Evolutionary conservation across 2,329 filamentous ascomycete genomes (phyloP).

Genomic region (Fusarium sarcochroum): DNA sequence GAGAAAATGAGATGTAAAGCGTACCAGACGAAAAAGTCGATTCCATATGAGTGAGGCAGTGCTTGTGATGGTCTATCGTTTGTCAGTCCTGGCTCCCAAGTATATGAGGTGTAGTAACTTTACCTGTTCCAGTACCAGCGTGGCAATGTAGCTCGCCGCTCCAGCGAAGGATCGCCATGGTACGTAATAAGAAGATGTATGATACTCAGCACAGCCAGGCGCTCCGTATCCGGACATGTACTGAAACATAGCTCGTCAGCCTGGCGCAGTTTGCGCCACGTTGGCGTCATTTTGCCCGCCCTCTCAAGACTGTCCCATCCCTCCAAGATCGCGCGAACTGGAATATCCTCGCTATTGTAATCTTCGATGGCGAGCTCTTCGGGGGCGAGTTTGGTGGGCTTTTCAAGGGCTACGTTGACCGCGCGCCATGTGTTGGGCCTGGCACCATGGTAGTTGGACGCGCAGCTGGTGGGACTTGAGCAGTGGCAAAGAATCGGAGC

Average conservation of each 20-base stretch:
- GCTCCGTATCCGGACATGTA: slow-evolving; percentile 36
- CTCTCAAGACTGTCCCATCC: slow-evolving; percentile 50
- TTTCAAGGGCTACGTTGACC: slow-evolving; percentile 42
- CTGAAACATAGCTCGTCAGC: slow-evolving; percentile 47
- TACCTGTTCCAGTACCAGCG: slow-evolving; percentile 49
- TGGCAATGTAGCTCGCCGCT: slow-evolving; percentile 41
- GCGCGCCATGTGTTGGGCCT: slow-evolving; percentile 46
- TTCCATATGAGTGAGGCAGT: slow-evolving; percentile 49
- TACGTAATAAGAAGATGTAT: slow-evolving; percentile 48
- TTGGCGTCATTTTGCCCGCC: slow-evolving; percentile 44
- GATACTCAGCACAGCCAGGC: slow-evolving; percentile 44
- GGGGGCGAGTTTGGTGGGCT: slow-evolving; percentile 23
- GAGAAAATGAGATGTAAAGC: not conserved
- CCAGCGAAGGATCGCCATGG: slow-evolving; percentile 45
- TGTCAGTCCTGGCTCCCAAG: not conserved
- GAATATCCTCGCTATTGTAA: slow-evolving; percentile 43
- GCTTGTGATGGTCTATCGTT: slow-evolving; percentile 46
- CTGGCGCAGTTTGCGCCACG: slow-evolving; percentile 48
- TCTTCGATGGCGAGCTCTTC: slow-evolving; percentile 41
- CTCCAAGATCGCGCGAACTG: slow-evolving; percentile 45
- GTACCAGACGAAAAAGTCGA: slow-evolving; percentile 53
- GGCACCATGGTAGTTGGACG: not conserved
- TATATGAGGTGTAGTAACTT: not conserved
- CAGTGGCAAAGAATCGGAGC: slow-evolving; percentile 18
- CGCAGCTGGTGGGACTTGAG: slow-evolving; percentile 16